Conservation (phyloP, 495 filamentous ascomycete genomes). For the Xylaria curta region DNA sequence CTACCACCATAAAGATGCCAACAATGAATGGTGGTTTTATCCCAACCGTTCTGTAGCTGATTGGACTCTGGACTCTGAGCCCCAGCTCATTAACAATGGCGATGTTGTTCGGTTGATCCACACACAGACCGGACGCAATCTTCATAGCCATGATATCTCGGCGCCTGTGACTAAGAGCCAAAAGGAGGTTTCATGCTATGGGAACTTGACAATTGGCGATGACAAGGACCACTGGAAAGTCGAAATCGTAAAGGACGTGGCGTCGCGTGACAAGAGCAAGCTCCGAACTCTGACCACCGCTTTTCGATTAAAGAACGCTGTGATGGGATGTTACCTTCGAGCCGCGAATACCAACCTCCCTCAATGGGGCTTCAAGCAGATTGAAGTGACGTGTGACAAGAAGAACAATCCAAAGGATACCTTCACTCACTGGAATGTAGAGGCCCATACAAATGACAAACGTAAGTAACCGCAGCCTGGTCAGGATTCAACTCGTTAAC, state of each 20-base stretch:
- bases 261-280: slow-evolving; percentile 82
- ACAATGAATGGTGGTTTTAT: slow-evolving; percentile 99
- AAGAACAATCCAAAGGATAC: slow-evolving; percentile 90
- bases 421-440: slow-evolving; percentile 99
- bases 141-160: slow-evolving; percentile 89
- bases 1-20: slow-evolving; percentile 99
- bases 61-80: slow-evolving; percentile 71
- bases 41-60: slow-evolving; percentile 79
- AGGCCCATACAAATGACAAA: slow-evolving; percentile 92
- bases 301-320: slow-evolving; percentile 85
- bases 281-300: slow-evolving; percentile 92
- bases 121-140: slow-evolving; percentile 92
- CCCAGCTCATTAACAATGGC: slow-evolving; percentile 73
- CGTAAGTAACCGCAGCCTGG: slow-evolving; percentile 63
- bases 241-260: slow-evolving; percentile 88
- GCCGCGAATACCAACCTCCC: slow-evolving; percentile 96
- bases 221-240: slow-evolving; percentile 98
- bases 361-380: slow-evolving; percentile 99
- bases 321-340: slow-evolving; percentile 89
- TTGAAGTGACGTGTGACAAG: slow-evolving; percentile 94
- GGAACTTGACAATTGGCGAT: slow-evolving; percentile 95
- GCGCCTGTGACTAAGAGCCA: slow-evolving; percentile 90
- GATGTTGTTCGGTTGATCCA: slow-evolving; percentile 88
- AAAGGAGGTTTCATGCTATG: slow-evolving; percentile 92
- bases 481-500: slow-evolving; percentile 33